Percentiles rank a stretch among this genome's conserved stretches.
Evolutionary conservation across 2,329 filamentous ascomycete species (phyloP).

Genomic region (Arachnopeziza araneosa): DNA sequence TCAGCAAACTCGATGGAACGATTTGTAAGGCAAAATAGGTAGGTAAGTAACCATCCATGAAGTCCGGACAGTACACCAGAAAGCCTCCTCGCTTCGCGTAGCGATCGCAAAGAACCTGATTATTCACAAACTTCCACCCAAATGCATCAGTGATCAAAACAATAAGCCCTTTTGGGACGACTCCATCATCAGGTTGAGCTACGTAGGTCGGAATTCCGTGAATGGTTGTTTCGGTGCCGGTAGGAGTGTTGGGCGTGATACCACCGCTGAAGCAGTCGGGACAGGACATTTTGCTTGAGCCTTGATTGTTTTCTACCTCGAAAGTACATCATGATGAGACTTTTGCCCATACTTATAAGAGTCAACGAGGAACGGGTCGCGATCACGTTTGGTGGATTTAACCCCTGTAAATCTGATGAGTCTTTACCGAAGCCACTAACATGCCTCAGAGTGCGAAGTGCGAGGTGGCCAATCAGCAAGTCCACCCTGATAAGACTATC

Average conservation of each 20-base stretch:
- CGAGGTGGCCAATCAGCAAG: neutral
- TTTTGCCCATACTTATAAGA: too few species aligned
- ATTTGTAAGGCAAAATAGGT: neutral
- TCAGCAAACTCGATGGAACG: neutral
- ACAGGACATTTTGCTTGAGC: constrained; percentile 12
- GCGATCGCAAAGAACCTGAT: constrained; percentile 41
- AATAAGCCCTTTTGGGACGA: constrained; percentile 37
- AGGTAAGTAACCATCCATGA: constrained; percentile 40
- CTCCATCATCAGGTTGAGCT: constrained; percentile 30
- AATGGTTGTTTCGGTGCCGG: constrained; percentile 36
- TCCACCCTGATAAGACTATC: too few species aligned
- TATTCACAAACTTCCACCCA: constrained; percentile 45
- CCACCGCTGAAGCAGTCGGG: constrained; percentile 34
- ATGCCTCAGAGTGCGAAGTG: neutral
- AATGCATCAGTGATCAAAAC: constrained; percentile 47
- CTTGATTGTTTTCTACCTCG: too few species aligned
- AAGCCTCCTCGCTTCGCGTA: constrained; percentile 42
- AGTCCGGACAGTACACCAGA: constrained; percentile 45
- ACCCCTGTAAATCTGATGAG: neutral
- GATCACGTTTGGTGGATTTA: too few species aligned
- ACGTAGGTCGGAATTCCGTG: constrained; percentile 42
- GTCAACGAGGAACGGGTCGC: too few species aligned
- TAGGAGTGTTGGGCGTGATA: constrained; percentile 34
- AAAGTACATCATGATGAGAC: too few species aligned
- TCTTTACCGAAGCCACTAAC: neutral